Conservation (phyloP, 495 filamentous ascomycete species). For the Pseudoneurospora amorphoporcata region DNA sequence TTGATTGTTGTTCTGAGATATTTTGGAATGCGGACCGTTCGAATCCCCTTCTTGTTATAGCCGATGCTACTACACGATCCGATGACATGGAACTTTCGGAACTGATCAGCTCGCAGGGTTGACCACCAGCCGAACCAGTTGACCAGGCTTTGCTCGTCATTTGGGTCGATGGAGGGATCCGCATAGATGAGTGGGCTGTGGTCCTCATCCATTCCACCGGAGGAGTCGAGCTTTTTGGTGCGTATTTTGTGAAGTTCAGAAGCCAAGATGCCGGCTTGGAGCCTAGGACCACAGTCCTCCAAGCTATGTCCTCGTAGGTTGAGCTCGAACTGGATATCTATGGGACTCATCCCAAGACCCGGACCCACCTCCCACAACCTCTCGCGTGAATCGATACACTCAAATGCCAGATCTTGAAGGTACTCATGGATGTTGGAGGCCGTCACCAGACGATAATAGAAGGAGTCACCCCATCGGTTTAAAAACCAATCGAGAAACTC, state of each 20-base stretch:
- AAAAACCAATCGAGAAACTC: conserved; percentile 51
- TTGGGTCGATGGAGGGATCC: conserved; percentile 33
- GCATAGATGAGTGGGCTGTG: conserved; percentile 34
- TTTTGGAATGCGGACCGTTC: conserved; percentile 26
- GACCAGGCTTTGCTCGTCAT: conserved; percentile 42
- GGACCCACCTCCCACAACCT: conserved; percentile 3
- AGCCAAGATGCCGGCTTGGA: conserved; percentile 11
- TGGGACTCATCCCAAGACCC: neutral
- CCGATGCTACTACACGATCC: conserved; percentile 26
- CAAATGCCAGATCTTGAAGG: conserved; percentile 26
- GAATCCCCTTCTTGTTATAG: conserved; percentile 19
- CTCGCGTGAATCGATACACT: conserved; percentile 27
- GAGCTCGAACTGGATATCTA: conserved; percentile 3
- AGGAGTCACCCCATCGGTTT: conserved; percentile 4
- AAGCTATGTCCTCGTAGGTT: conserved; percentile 16
- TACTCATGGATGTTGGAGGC: conserved; percentile 34
- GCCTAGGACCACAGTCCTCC: conserved; percentile 18
- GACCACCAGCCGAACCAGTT: conserved; percentile 48
- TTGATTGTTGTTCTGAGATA: conserved; percentile 27
- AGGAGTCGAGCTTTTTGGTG: neutral
- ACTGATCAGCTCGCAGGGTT: conserved; percentile 32
- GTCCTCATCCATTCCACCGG: conserved; percentile 18
- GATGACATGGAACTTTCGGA: conserved; percentile 37
- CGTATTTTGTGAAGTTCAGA: conserved; percentile 15
- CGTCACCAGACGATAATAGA: conserved; percentile 22